Conservation (phyloP, 129 eudicot genomes). For the Pulicaria dysenterica region DNA sequence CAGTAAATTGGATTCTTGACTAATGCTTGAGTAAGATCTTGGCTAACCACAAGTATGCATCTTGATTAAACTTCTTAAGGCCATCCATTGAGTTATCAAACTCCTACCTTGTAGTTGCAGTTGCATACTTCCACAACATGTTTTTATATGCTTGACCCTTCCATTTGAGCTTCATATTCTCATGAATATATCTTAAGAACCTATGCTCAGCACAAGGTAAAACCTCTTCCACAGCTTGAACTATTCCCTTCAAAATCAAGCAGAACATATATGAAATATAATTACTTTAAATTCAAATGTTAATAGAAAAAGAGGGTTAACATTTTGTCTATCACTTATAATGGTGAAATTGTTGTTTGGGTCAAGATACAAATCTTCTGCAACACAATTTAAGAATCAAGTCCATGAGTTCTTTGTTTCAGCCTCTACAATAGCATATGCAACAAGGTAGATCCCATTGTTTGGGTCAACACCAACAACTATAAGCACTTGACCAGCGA, state of each 20-base stretch:
- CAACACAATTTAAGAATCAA: neutral
- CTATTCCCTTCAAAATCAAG: neutral
- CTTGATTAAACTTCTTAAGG: neutral
- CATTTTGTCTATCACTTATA: conserved; percentile 1
- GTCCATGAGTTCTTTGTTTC: neutral
- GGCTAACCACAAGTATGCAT: neutral
- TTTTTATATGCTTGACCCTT: neutral
- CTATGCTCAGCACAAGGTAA: neutral
- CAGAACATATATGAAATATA: neutral
- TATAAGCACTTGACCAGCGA: neutral
- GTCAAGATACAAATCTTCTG: neutral
- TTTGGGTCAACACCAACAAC: neutral
- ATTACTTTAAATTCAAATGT: neutral
- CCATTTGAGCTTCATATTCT: neutral
- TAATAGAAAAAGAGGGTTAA: neutral
- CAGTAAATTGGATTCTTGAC: neutral
- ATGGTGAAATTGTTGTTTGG: neutral
- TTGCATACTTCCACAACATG: neutral
- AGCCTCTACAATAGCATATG: neutral
- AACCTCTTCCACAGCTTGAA: neutral
- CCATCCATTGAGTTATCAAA: neutral
- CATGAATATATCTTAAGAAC: neutral
- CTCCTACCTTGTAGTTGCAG: neutral
- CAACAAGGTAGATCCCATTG: neutral
- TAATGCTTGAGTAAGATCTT: neutral